Evolutionary conservation across 345 rosid species (phyloP).

Genomic region (Cochlearia excelsa): DNA sequence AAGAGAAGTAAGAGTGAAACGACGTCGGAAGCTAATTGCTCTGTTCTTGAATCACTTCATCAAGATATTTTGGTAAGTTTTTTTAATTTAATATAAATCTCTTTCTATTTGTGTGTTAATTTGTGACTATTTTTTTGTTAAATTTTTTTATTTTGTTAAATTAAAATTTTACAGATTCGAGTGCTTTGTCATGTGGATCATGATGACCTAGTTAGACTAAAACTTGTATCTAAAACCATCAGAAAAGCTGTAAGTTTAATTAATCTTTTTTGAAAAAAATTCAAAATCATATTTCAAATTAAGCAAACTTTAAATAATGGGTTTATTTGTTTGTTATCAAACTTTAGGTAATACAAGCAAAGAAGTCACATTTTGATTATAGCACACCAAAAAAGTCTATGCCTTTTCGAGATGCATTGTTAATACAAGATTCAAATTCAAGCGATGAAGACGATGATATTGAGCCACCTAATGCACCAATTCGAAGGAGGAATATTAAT

Average conservation of each 20-base stretch:
- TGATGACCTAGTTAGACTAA: constrained; percentile 23
- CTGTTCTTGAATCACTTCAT: constrained; percentile 33
- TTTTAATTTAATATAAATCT: not conserved
- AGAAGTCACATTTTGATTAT: no score
- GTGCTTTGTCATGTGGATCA: constrained; percentile 37
- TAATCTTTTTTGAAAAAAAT: not conserved
- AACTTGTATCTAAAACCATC: constrained; percentile 30
- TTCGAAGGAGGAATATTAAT: constrained; percentile 6
- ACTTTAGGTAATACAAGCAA: no score
- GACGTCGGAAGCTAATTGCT: not conserved
- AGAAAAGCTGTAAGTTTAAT: constrained; percentile 27
- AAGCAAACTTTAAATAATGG: not conserved
- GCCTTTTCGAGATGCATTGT: no score
- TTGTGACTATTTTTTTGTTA: not conserved
- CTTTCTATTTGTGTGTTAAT: not conserved
- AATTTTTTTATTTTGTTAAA: not conserved
- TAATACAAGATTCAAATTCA: no score
- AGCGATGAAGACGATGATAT: constrained; percentile 16
- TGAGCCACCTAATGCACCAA: constrained; percentile 34
- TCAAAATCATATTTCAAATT: not conserved
- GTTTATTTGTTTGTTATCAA: not conserved
- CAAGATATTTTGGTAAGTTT: constrained; percentile 37
- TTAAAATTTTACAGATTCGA: constrained; percentile 27
- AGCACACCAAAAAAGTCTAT: no score
- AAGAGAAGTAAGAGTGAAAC: constrained; percentile 18